Conservation (phyloP, 2,329 filamentous ascomycete genomes). For the Hypoxylon sp. region DNA sequence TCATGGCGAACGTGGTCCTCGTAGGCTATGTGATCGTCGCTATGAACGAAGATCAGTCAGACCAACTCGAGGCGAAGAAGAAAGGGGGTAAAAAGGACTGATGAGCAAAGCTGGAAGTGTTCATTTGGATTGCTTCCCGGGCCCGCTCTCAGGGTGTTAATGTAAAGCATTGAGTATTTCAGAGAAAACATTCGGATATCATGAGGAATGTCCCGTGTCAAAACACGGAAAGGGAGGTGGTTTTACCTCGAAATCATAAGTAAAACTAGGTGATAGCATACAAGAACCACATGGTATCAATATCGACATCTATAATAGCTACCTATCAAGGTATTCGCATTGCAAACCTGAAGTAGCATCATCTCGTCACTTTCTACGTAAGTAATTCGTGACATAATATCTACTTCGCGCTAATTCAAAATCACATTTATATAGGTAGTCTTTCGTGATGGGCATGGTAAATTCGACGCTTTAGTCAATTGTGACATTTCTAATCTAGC, state of each 20-base stretch:
- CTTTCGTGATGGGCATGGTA: slow-evolving; percentile 6
- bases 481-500: slow-evolving; percentile 31
- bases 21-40: slow-evolving; percentile 92
- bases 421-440: slow-evolving; percentile 2
- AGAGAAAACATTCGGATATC: background rate
- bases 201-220: background rate
- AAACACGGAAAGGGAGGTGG: background rate
- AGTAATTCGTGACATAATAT: background rate
- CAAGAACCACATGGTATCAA: background rate
- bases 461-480: slow-evolving; percentile 24
- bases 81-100: slow-evolving; percentile 61
- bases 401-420: background rate
- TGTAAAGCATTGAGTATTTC: background rate
- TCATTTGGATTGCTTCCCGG: background rate
- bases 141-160: background rate
- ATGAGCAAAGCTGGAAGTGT: slow-evolving; percentile 20
- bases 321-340: background rate
- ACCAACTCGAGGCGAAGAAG: slow-evolving; percentile 58
- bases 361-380: background rate
- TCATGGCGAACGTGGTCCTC: slow-evolving; percentile 91
- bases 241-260: background rate
- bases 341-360: background rate
- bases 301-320: background rate
- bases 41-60: slow-evolving; percentile 82
- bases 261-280: background rate